These are phyloP conservation scores for Neonectria sp. DNA, from an alignment of 2,329 filamentous ascomycete genomes.

Conservation along the genomic window DNA sequence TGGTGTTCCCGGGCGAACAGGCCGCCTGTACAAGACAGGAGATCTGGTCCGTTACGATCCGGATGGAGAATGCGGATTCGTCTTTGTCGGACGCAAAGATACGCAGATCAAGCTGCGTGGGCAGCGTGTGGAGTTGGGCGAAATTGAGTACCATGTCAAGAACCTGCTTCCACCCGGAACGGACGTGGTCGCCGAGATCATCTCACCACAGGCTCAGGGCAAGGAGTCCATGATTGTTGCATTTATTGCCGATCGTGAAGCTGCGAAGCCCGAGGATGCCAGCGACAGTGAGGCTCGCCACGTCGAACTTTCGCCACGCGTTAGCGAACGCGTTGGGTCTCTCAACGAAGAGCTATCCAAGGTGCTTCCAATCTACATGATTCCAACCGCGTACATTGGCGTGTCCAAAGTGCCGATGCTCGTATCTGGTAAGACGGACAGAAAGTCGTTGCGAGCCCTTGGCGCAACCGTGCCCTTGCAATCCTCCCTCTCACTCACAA, in stretches of 20 bases:
- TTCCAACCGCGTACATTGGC: conserved; percentile 41
- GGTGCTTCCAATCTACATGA: conserved; percentile 44
- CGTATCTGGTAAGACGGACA: conserved; percentile 45
- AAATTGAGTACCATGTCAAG: conserved; percentile 66
- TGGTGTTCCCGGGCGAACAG: conserved; percentile 53
- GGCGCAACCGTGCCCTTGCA: conserved; percentile 41
- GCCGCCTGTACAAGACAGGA: conserved; percentile 72
- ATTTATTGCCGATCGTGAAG: conserved; percentile 43
- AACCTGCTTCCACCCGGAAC: conserved; percentile 56
- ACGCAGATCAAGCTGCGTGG: conserved; percentile 79
- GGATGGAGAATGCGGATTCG: conserved; percentile 67
- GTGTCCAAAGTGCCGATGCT: conserved; percentile 44
- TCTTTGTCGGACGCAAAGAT: conserved; percentile 75
- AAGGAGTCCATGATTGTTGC: conserved; percentile 47
- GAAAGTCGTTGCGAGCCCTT: conserved; percentile 40
- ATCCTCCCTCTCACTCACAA: conserved; percentile 22
- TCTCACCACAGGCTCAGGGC: conserved; percentile 56
- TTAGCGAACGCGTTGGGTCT: conserved; percentile 35
- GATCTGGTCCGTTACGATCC: conserved; percentile 70
- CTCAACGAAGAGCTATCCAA: conserved; percentile 41
- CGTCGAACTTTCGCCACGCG: conserved; percentile 39
- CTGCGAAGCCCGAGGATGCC: conserved; percentile 14
- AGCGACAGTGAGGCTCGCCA: conserved; percentile 32
- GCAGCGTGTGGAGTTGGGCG: conserved; percentile 73
- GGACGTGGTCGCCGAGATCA: conserved; percentile 64